Evolutionary conservation across 2,329 filamentous ascomycete species (phyloP).

Genomic region (Ceratocystis albifundus): DNA sequence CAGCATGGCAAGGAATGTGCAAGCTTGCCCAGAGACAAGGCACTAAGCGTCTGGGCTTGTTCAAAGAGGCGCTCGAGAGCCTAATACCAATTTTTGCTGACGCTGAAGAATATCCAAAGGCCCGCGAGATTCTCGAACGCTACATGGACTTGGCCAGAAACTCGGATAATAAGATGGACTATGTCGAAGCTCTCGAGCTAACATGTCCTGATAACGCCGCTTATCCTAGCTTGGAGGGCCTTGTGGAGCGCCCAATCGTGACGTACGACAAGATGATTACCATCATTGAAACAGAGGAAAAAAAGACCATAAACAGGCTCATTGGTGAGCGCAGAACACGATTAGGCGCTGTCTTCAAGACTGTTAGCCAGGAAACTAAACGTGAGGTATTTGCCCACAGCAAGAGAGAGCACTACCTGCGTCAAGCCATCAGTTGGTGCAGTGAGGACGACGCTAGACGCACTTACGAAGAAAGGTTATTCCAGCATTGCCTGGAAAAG

Average conservation of each 20-base stretch:
- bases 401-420: conserved; percentile 68
- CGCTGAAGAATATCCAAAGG: conserved; percentile 51
- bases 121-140: conserved; percentile 62
- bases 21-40: conserved; percentile 64
- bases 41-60: conserved; percentile 6
- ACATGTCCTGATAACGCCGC: conserved; percentile 70
- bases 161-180: conserved; percentile 60
- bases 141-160: conserved; percentile 62
- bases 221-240: conserved; percentile 72
- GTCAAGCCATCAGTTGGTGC: conserved; percentile 79
- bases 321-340: conserved; percentile 82
- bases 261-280: conserved; percentile 76
- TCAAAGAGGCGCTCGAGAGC: conserved; percentile 40
- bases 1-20: conserved; percentile 83
- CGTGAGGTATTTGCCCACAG: conserved; percentile 68
- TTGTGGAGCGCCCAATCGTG: conserved; percentile 64
- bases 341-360: conserved; percentile 68
- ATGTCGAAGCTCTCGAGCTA: conserved; percentile 62
- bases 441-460: conserved; percentile 74
- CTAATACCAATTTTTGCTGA: conserved; percentile 65
- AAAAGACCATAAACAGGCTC: conserved; percentile 75
- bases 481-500: conserved; percentile 68
- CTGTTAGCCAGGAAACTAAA: conserved; percentile 80
- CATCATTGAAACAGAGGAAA: conserved; percentile 75
- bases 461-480: conserved; percentile 77